Evolutionary conservation across 2,329 filamentous ascomycete genomes (phyloP).

Genomic region (Arachnomyces sp.): DNA sequence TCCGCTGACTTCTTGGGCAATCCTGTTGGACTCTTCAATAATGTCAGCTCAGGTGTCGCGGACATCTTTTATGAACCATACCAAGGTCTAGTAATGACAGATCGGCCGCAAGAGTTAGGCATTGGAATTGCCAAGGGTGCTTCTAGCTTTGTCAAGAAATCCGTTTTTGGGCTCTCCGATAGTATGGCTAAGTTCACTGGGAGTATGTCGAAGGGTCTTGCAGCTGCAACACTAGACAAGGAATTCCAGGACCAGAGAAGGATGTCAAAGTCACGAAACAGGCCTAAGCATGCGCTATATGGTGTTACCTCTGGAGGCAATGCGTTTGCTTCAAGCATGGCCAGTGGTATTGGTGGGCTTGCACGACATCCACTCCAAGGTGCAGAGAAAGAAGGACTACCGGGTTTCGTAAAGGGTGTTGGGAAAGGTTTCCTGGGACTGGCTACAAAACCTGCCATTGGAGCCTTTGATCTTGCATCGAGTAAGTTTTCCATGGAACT

Average conservation of each 20-base stretch:
- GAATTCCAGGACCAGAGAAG: slow-evolving; percentile 95
- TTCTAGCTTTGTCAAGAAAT: slow-evolving; percentile 96
- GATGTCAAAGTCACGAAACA: slow-evolving; percentile 85
- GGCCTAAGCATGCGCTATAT: slow-evolving; percentile 94
- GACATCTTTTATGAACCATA: slow-evolving; percentile 99
- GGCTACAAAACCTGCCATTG: slow-evolving; percentile 95
- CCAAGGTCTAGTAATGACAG: slow-evolving; percentile 92
- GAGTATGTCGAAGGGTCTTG: slow-evolving; percentile 91
- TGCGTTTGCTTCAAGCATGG: slow-evolving; percentile 84
- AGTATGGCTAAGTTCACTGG: slow-evolving; percentile 97
- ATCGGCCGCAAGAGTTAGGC: slow-evolving; percentile 89
- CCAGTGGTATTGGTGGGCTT: slow-evolving; percentile 86
- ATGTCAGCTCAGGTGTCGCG: slow-evolving; percentile 90
- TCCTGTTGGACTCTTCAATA: slow-evolving; percentile 95
- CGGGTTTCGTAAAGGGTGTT: slow-evolving; percentile 95
- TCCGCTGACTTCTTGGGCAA: slow-evolving; percentile 97
- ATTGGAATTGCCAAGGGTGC: slow-evolving; percentile 94
- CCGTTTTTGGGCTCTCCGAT: slow-evolving; percentile 93
- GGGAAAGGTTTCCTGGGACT: slow-evolving; percentile 89
- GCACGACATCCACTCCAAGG: slow-evolving; percentile 91
- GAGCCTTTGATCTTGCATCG: slow-evolving; percentile 91
- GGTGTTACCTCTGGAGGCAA: slow-evolving; percentile 93
- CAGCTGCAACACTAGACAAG: slow-evolving; percentile 92
- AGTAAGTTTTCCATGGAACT: slow-evolving; percentile 39
- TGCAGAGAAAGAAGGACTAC: slow-evolving; percentile 86